These are phyloP conservation scores for Wickerhamiella lipophila DNA, from an alignment of 805 yeast species.

Conservation along the genomic window DNA sequence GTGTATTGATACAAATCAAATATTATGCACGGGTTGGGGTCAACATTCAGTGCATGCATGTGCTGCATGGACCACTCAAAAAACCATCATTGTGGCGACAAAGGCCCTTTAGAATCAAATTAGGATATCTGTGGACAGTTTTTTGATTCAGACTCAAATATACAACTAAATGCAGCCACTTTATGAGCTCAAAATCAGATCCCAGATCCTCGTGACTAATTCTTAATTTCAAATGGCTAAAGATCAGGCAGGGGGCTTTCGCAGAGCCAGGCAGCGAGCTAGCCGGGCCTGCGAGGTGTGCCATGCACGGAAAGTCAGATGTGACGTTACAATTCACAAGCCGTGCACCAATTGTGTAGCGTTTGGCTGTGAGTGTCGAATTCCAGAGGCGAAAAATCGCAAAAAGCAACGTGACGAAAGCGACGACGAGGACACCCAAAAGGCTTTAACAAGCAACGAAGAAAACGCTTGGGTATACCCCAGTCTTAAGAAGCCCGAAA, in stretches of 20 bases:
- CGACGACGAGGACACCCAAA: neutral
- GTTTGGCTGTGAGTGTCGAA: constrained; percentile 56
- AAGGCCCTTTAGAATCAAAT: too few species aligned
- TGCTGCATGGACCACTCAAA: too few species aligned
- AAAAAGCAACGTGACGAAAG: neutral
- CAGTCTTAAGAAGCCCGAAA: neutral
- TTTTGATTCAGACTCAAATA: too few species aligned
- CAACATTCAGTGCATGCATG: too few species aligned
- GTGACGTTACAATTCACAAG: constrained; percentile 39
- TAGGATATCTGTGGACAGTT: too few species aligned
- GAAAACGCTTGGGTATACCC: neutral
- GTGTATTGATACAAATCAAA: too few species aligned
- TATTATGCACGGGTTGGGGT: too few species aligned
- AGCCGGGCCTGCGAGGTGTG: constrained; percentile 68
- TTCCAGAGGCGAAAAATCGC: constrained; percentile 44
- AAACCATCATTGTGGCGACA: too few species aligned
- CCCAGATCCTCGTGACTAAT: neutral
- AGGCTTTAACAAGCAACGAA: neutral
- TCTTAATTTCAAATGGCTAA: neutral
- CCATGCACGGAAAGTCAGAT: constrained; percentile 65
- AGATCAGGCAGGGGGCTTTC: constrained; percentile 12
- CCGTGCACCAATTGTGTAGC: constrained; percentile 63
- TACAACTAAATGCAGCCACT: too few species aligned
- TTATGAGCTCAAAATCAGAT: neutral
- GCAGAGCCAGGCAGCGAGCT: constrained; percentile 40